Conservation (phyloP, 352 stramenopile species). For the Pythium sukuiense region DNA sequence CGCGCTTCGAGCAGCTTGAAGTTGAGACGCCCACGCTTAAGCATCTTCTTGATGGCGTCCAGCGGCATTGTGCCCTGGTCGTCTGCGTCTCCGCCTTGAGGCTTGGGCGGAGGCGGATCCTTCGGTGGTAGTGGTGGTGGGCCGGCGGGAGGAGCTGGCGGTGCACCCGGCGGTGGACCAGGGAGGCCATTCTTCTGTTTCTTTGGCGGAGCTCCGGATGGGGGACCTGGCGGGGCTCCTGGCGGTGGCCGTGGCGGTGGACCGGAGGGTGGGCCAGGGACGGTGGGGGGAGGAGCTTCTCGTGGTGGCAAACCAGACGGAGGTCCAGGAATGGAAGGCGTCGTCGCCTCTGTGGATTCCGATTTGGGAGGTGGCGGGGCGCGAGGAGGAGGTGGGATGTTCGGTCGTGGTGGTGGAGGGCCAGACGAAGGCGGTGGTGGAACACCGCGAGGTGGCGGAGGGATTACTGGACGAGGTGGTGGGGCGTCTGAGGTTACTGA, state of each 20-base stretch:
- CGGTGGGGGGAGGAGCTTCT: neutral
- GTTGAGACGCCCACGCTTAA: slow-evolving; percentile 65
- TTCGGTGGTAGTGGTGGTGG: slow-evolving; percentile 53
- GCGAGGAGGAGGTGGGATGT: slow-evolving; percentile 30
- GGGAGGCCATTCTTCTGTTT: slow-evolving; percentile 32
- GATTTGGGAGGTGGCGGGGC: slow-evolving; percentile 30
- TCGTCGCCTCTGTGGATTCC: neutral
- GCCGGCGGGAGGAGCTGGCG: slow-evolving; percentile 46
- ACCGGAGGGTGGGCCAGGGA: slow-evolving; percentile 18
- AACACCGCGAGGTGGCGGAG: slow-evolving; percentile 12
- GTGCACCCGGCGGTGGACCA: slow-evolving; percentile 44
- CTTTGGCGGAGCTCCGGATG: slow-evolving; percentile 31
- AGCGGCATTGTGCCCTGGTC: slow-evolving; percentile 2
- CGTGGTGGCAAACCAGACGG: slow-evolving; percentile 13
- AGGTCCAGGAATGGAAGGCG: slow-evolving; percentile 21
- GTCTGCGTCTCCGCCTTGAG: neutral
- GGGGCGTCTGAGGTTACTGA: slow-evolving; percentile 13
- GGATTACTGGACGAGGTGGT: slow-evolving; percentile 7
- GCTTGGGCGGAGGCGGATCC: slow-evolving; percentile 36
- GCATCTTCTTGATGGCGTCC: slow-evolving; percentile 42
- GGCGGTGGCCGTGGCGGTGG: slow-evolving; percentile 29
- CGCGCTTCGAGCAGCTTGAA: slow-evolving; percentile 74
- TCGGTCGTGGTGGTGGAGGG: slow-evolving; percentile 13
- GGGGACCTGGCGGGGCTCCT: slow-evolving; percentile 22
- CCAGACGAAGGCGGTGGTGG: slow-evolving; percentile 10